Evolutionary conservation across 108 stramenopile species (phyloP), one percentile per base, ranked within the genome.

Genomic region (Cyclotella atomus): DNA sequence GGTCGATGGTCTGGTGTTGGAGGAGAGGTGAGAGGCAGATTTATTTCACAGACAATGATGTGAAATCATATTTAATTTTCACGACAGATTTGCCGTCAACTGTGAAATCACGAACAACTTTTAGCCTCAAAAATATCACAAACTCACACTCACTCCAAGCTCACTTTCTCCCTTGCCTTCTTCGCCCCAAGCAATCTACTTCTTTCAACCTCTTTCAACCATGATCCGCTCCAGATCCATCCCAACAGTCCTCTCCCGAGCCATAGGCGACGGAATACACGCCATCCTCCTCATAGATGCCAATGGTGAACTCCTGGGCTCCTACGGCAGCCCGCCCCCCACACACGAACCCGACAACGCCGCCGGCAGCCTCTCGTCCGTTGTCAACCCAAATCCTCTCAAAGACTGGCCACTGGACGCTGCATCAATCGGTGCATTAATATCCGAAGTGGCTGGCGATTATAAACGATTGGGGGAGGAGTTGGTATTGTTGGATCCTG

Each of bases 221-320:
- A 94, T 94, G 93, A 86, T 94, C 55, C 86, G 93, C 34, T 90
- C 93, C 3, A 75, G 89, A 62, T 85, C 86, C 41, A 94, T 94
- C 66, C 88, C 90, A 16, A 65, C 81, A 35, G 74, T 94, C n/a
- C 76, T 94, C 49, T 73, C 77, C 61, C 85, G 91, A 27, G 89
- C 89, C 33, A 79, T 85, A 25, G 91, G 91, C 53, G 76, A 91
- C 29, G 83, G 82, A 63, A 87, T 94, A 53, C 87, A 88, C 50
- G 87, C 88, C 54, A 85, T 89, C 28, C 63, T 94, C 41, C 74
- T 94, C 52, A 87, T 90, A 16, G 91, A 91, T 10, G 65, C 68
- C 47, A 88, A 91, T 65, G 93, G 93, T 17, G 91, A 89, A 69
- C 60, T 94, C 54, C 59, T 91, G 15, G 93, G 89, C 52, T 60